Conservation (phyloP, 2,329 filamentous ascomycete genomes). For the Ilyonectria robusta region DNA sequence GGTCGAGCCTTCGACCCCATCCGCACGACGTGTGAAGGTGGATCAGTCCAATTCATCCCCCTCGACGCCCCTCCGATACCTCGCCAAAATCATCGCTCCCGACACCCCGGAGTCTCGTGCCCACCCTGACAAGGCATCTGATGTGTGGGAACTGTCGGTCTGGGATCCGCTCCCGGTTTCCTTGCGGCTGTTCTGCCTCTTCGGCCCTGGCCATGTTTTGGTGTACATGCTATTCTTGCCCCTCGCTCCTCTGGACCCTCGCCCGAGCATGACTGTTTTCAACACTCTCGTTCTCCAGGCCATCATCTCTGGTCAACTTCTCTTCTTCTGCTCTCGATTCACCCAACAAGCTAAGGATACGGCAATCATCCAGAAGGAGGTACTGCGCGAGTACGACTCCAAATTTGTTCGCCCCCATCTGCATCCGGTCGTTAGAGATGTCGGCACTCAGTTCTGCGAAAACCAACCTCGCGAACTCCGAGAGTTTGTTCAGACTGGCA, state of each 20-base stretch:
- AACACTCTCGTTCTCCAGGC: conserved; percentile 83
- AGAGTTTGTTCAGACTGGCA: conserved; percentile 64
- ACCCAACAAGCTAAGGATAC: conserved; percentile 89
- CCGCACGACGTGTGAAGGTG: conserved; percentile 88
- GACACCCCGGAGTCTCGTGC: conserved; percentile 85
- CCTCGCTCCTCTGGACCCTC: conserved; percentile 79
- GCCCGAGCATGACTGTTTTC: conserved; percentile 88
- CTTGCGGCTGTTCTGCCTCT: conserved; percentile 86
- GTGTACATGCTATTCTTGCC: conserved; percentile 93
- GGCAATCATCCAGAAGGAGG: conserved; percentile 88
- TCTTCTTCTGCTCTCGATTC: conserved; percentile 80
- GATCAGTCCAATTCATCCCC: conserved; percentile 77
- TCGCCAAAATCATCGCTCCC: conserved; percentile 77
- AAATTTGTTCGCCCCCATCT: conserved; percentile 94
- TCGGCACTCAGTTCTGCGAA: conserved; percentile 81
- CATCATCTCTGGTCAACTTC: conserved; percentile 83
- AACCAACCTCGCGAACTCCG: conserved; percentile 58
- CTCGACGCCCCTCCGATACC: conserved; percentile 82
- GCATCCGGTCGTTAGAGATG: conserved; percentile 83
- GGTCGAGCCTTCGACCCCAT: conserved; percentile 81
- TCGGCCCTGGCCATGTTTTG: conserved; percentile 93
- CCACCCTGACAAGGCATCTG: conserved; percentile 83
- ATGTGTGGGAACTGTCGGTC: conserved; percentile 95
- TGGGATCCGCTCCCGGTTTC: conserved; percentile 94
- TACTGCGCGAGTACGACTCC: conserved; percentile 94